These are phyloP conservation scores for Stereum hirsutum DNA, from an alignment of 1,284 basidiomycete genomes.

Conservation along the genomic window DNA sequence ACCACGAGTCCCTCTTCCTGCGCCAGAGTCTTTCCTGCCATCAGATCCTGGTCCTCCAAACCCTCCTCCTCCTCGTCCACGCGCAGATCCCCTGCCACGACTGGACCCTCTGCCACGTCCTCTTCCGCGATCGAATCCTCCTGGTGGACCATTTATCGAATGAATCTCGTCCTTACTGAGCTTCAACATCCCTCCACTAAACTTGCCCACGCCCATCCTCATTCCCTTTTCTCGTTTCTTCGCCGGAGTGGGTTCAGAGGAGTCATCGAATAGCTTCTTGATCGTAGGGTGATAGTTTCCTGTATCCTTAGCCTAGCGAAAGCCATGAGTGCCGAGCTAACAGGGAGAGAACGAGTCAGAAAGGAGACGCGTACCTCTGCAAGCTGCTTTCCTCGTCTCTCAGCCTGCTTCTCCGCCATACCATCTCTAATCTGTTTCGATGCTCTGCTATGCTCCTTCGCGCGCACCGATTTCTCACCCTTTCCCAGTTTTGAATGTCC, in stretches of 20 bases:
- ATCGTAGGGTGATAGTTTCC: constrained; percentile 74
- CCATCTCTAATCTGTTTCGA: constrained; percentile 65
- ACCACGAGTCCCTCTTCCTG: neutral
- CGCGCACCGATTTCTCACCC: constrained; percentile 51
- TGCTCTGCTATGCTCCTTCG: constrained; percentile 55
- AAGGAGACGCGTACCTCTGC: constrained; percentile 57
- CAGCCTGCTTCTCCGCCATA: constrained; percentile 47
- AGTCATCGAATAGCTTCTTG: constrained; percentile 52
- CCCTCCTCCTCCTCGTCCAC: neutral
- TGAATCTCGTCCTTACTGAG: constrained; percentile 53
- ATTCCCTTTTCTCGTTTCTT: constrained; percentile 53
- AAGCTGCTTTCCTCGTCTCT: constrained; percentile 40
- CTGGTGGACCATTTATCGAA: constrained; percentile 20
- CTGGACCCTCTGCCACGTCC: neutral
- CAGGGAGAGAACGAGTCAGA: constrained; percentile 1
- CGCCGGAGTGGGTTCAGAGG: constrained; percentile 23
- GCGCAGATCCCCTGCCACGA: too few species aligned
- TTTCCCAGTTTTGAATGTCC: constrained; percentile 60
- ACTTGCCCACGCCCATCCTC: constrained; percentile 70
- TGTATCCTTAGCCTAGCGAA: constrained; percentile 56
- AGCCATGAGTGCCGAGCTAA: neutral
- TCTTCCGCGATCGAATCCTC: neutral
- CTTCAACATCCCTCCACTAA: constrained; percentile 55
- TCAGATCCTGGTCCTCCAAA: neutral
- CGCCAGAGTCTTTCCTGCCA: neutral